Percentiles rank a stretch among this genome's conserved stretches.
phyloP scores from a whole-genome alignment of 176 grass and related monocot genomes.

The Lolium perenne region DNA sequence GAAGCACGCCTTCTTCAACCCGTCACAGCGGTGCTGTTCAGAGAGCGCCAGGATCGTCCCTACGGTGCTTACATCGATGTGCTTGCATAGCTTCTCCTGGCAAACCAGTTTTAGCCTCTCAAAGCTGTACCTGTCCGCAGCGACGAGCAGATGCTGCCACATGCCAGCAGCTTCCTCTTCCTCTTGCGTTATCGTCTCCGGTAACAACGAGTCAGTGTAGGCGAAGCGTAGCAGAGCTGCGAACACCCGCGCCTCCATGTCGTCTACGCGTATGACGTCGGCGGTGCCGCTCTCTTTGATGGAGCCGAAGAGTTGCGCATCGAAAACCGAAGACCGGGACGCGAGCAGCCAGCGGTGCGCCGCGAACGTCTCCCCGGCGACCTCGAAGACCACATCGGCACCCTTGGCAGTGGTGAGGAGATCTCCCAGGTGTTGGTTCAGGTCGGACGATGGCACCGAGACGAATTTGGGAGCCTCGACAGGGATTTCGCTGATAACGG shows the following conservation, averaged over 20 bases:
- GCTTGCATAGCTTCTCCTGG: not conserved
- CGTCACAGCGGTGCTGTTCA: not conserved
- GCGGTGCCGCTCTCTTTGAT: not conserved
- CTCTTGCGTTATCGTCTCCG: not conserved
- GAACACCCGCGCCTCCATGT: not conserved
- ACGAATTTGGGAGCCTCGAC: not conserved
- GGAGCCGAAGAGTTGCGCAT: not conserved
- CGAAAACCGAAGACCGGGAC: not conserved
- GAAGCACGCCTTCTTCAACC: not conserved
- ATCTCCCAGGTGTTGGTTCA: conserved; percentile 38
- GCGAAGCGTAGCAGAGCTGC: not conserved
- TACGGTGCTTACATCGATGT: not conserved
- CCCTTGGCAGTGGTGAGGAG: not conserved
- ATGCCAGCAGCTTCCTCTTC: not conserved
- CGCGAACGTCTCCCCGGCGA: not conserved
- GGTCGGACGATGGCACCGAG: conserved; percentile 15
- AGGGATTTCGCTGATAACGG: not conserved
- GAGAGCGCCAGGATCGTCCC: not conserved
- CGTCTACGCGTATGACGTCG: not conserved
- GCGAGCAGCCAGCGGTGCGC: not conserved
- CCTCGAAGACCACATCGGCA: not conserved
- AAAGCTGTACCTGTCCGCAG: not conserved
- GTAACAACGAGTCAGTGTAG: not conserved
- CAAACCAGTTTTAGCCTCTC: not conserved
- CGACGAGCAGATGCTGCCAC: not conserved